phyloP scores from a whole-genome alignment of 2,329 filamentous ascomycete species.

The Fusarium caatingaense region DNA sequence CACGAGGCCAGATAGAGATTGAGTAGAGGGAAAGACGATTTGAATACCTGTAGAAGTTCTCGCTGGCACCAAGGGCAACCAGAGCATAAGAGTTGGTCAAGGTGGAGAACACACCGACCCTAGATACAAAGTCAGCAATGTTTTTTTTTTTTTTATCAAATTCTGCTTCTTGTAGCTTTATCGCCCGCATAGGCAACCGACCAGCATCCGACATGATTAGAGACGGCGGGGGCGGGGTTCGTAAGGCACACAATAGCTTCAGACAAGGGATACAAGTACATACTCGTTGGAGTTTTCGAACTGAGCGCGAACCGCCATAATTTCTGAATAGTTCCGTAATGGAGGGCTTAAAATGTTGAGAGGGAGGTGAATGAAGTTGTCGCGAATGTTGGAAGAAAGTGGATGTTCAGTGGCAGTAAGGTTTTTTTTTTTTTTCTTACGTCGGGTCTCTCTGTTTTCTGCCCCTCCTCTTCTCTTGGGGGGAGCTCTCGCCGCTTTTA shows the following conservation, averaged over 20 bases:
- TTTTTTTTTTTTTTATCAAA: background rate
- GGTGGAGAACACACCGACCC: slow-evolving; percentile 95
- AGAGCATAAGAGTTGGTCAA: slow-evolving; percentile 98
- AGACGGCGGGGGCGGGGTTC: slow-evolving; percentile 46
- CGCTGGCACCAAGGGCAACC: slow-evolving; percentile 91
- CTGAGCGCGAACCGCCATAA: slow-evolving; percentile 76
- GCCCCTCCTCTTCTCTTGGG: slow-evolving; percentile 22
- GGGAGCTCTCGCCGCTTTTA: slow-evolving; percentile 42
- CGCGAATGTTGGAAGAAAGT: slow-evolving; percentile 29
- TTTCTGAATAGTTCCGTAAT: slow-evolving; percentile 44
- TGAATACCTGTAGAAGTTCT: slow-evolving; percentile 93
- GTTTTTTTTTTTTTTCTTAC: slow-evolving; percentile 30
- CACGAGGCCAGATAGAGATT: background rate
- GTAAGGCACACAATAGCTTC: slow-evolving; percentile 20
- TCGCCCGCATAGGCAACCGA: slow-evolving; percentile 1
- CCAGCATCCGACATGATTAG: slow-evolving; percentile 5
- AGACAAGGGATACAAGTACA: slow-evolving; percentile 49
- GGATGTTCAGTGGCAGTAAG: slow-evolving; percentile 28
- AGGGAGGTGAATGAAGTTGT: slow-evolving; percentile 14
- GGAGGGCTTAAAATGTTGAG: slow-evolving; percentile 35
- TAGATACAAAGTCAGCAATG: slow-evolving; percentile 53
- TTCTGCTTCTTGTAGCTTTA: background rate
- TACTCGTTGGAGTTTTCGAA: slow-evolving; percentile 95
- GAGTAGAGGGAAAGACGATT: slow-evolving; percentile 1
- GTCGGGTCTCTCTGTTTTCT: slow-evolving; percentile 10